Percentiles rank a stretch among this genome's conserved stretches.
Conservation (phyloP, 139 green algal genomes). For the Eudorina sp. region DNA sequence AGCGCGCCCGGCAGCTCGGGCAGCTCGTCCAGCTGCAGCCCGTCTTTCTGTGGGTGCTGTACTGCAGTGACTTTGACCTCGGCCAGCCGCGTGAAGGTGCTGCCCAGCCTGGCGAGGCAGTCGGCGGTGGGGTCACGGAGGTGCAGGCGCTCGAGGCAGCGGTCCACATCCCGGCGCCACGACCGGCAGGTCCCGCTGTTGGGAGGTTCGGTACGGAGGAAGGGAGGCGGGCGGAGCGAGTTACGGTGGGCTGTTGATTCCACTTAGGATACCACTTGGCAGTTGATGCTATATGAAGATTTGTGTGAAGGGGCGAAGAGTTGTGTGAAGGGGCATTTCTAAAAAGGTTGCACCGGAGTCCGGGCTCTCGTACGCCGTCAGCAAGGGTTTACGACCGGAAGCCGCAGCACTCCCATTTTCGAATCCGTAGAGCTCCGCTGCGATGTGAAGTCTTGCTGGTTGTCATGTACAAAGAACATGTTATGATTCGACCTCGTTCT, state of each 20-base stretch:
- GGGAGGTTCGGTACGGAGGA: no score
- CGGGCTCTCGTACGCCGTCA: neutral
- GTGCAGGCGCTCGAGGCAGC: slow-evolving; percentile 33
- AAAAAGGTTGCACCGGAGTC: neutral
- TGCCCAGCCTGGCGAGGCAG: neutral
- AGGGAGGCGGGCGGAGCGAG: neutral
- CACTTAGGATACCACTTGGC: neutral
- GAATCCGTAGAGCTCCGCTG: neutral
- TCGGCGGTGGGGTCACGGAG: slow-evolving; percentile 14
- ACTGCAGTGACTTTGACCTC: neutral
- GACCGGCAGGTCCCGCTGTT: neutral
- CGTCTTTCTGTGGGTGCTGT: neutral
- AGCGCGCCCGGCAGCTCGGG: neutral
- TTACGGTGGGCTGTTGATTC: neutral
- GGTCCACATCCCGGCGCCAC: slow-evolving; percentile 8
- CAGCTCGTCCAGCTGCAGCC: neutral
- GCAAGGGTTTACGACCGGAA: no score
- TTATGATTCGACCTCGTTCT: neutral
- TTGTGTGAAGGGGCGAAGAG: neutral
- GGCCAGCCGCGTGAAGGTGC: neutral
- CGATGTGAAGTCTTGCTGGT: neutral
- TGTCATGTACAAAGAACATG: neutral
- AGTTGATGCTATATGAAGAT: neutral
- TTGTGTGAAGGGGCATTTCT: neutral
- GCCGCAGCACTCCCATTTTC: no score